A percentile compares a stretch with the other conserved stretches of the same genome.
These are phyloP conservation scores for Verticillium nubilum DNA, from an alignment of 2,329 filamentous ascomycete genomes.

Conservation along the genomic window DNA sequence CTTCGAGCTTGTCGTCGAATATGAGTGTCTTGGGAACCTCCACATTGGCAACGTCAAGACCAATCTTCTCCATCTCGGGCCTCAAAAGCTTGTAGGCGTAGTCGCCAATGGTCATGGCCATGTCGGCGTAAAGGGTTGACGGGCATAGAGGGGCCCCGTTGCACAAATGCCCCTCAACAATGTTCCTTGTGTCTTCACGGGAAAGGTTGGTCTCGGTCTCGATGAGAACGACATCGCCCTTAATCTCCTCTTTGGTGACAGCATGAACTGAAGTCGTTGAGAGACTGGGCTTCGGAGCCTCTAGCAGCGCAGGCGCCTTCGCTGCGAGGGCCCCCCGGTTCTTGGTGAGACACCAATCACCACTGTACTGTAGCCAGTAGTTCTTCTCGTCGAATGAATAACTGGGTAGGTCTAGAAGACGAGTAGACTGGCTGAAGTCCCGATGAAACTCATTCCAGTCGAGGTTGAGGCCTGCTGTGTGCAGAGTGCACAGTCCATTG, in stretches of 20 bases:
- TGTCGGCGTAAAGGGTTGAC: conserved; percentile 53
- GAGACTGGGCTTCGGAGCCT: conserved; percentile 47
- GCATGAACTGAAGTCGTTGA: conserved; percentile 62
- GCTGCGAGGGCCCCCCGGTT: conserved; percentile 46
- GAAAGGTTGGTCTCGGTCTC: conserved; percentile 62
- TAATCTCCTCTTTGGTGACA: conserved; percentile 56
- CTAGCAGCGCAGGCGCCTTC: conserved; percentile 19
- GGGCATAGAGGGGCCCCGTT: conserved; percentile 63
- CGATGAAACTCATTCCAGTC: conserved; percentile 68
- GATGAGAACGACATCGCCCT: conserved; percentile 52
- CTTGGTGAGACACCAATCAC: conserved; percentile 70
- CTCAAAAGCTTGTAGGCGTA: conserved; percentile 59
- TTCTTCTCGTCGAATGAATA: conserved; percentile 71
- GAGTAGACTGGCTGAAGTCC: conserved; percentile 32
- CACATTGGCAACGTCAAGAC: conserved; percentile 61
- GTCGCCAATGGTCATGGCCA: conserved; percentile 56
- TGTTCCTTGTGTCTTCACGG: conserved; percentile 53
- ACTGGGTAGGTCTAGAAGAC: conserved; percentile 57
- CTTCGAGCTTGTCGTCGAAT: conserved; percentile 35
- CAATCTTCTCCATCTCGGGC: conserved; percentile 49
- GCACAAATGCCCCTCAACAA: conserved; percentile 61
- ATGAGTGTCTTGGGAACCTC: conserved; percentile 68
- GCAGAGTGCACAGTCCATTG: conserved; percentile 49
- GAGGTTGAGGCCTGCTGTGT: conserved; percentile 56
- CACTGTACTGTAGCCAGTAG: conserved; percentile 60